A percentile compares a stretch with the other conserved stretches of the same genome.
phyloP scores from a whole-genome alignment of 2,329 filamentous ascomycete species.

The Verticillium longisporum region DNA sequence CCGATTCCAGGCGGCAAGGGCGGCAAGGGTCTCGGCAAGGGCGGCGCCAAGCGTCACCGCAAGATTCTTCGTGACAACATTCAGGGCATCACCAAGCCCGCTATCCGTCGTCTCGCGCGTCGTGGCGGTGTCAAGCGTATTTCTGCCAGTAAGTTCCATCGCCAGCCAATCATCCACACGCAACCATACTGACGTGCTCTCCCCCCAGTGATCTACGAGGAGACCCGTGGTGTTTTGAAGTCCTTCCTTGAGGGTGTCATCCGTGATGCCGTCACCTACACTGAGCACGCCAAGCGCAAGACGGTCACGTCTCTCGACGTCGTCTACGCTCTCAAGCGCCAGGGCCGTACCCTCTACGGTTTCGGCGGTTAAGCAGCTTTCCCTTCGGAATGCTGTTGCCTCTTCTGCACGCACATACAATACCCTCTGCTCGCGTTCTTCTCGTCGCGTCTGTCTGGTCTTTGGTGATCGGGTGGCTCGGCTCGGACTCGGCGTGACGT shows the following conservation, averaged over 20 bases:
- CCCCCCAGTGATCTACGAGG: conserved; percentile 64
- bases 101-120: conserved; percentile 95
- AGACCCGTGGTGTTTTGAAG: conserved; percentile 72
- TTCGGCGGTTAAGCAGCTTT: conserved; percentile 67
- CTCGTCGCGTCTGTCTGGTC: neutral
- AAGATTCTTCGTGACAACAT: conserved; percentile 99
- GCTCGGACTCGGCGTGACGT: neutral
- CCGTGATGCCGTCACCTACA: conserved; percentile 71
- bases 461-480: neutral
- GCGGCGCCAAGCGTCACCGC: conserved; percentile 96
- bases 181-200: neutral
- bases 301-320: conserved; percentile 66
- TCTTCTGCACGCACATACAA: neutral
- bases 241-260: conserved; percentile 73
- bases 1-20: conserved; percentile 70
- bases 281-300: conserved; percentile 76
- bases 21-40: conserved; percentile 97
- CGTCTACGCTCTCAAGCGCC: conserved; percentile 62
- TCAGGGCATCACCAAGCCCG: conserved; percentile 97
- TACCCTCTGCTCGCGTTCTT: neutral
- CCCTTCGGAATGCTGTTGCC: neutral
- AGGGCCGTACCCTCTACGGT: conserved; percentile 75
- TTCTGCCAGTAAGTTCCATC: conserved; percentile 66
- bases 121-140: conserved; percentile 99
- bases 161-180: neutral